phyloP scores from a whole-genome alignment of 257 asterid genomes.

The Galeopsis tetrahit region DNA sequence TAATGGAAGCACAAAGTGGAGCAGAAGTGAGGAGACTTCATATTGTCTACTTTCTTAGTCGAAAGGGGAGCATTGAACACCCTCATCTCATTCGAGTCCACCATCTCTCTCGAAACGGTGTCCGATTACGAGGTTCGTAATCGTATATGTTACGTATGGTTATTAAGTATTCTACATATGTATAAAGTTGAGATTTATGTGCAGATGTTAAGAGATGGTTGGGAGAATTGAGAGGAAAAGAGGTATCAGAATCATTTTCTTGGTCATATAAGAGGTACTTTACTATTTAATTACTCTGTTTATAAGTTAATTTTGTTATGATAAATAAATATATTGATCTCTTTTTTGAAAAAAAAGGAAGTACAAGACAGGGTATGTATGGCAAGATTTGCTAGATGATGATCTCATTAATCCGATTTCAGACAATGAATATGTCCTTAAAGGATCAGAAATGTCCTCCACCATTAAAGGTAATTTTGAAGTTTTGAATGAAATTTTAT shows the following conservation, averaged over 20 bases:
- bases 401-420: constrained; percentile 91
- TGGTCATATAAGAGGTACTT: constrained; percentile 88
- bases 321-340: background rate
- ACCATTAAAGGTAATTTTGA: constrained; percentile 43
- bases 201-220: constrained; percentile 93
- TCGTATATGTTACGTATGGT: background rate
- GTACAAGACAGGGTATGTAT: constrained; percentile 79
- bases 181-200: background rate
- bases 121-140: constrained; percentile 71
- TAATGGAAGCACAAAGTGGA: constrained; percentile 70
- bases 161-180: background rate
- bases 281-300: too few relatives aligned
- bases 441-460: constrained; percentile 75
- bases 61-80: constrained; percentile 75
- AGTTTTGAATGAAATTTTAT: background rate
- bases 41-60: constrained; percentile 76
- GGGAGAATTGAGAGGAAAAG: constrained; percentile 80
- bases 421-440: constrained; percentile 88
- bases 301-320: background rate
- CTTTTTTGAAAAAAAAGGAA: constrained; percentile 44
- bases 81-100: constrained; percentile 91
- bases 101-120: constrained; percentile 76
- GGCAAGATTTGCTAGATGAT: constrained; percentile 95
- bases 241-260: constrained; percentile 78
- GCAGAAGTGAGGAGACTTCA: constrained; percentile 79